These are phyloP conservation scores for Circinella umbellata DNA, from an alignment of 371 early-diverging fungal genomes.

Conservation along the genomic window DNA sequence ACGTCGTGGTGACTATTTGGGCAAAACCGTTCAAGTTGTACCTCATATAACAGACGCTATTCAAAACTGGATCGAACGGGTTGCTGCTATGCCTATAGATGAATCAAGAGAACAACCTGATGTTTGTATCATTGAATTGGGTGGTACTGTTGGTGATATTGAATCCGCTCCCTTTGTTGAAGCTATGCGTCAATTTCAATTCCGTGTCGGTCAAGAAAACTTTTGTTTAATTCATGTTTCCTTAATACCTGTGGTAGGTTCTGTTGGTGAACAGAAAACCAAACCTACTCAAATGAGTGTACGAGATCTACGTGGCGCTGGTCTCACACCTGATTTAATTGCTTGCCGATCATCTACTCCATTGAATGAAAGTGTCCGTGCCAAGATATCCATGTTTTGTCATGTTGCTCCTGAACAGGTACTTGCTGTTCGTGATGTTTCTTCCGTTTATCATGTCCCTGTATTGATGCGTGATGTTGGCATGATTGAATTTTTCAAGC, in stretches of 20 bases:
- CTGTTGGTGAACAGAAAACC: constrained; percentile 99
- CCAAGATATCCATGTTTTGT: constrained; percentile 98
- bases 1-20: constrained; percentile 96
- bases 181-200: constrained; percentile 99
- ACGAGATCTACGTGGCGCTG: constrained; percentile 94
- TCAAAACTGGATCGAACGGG: constrained; percentile 97
- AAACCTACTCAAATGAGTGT: constrained; percentile 98
- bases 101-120: constrained; percentile 89
- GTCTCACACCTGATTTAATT: constrained; percentile 96
- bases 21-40: constrained; percentile 99
- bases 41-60: constrained; percentile 98
- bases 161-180: constrained; percentile 99
- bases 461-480: constrained; percentile 87
- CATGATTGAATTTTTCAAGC: constrained; percentile 79
- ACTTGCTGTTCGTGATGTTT: constrained; percentile 95
- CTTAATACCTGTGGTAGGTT: constrained; percentile 96
- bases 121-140: constrained; percentile 98
- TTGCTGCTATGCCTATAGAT: constrained; percentile 88
- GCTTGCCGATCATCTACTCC: constrained; percentile 92
- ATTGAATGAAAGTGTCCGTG: constrained; percentile 80
- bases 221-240: constrained; percentile 98
- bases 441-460: constrained; percentile 97
- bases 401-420: constrained; percentile 92
- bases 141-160: constrained; percentile 99
- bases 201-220: constrained; percentile 97